Percentiles rank a stretch among this genome's conserved stretches.
Evolutionary conservation across 441 rosid species (phyloP).

Genomic region (Brassica balearica): DNA sequence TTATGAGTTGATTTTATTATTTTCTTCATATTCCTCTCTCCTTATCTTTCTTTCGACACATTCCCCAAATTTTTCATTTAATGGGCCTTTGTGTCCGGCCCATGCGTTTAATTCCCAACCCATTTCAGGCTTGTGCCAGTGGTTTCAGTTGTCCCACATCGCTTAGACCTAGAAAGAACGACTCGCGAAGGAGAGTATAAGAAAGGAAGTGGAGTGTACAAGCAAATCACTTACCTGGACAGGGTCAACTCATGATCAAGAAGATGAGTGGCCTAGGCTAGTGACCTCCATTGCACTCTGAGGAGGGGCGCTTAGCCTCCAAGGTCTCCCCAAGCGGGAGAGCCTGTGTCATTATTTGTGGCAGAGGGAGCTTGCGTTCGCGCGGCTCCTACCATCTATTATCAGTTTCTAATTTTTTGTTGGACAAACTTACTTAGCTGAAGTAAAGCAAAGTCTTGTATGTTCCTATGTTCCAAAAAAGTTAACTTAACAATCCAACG

Average conservation of each 20-base stretch:
- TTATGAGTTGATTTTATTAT: not conserved
- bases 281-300: conserved; percentile 36
- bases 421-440: too few species aligned
- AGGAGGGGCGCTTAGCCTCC: conserved; percentile 29
- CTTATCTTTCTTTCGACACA: not conserved
- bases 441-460: not conserved
- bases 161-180: too few species aligned
- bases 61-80: too few species aligned
- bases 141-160: conserved; percentile 14
- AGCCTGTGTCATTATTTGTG: conserved; percentile 64
- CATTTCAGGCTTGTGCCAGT: too few species aligned
- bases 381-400: conserved; percentile 54
- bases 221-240: conserved; percentile 38
- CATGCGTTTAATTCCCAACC: too few species aligned
- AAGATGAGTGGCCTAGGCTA: conserved; percentile 42
- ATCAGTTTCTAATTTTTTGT: not conserved
- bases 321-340: conserved; percentile 43
- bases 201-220: not conserved
- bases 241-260: conserved; percentile 37
- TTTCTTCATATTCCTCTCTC: not conserved
- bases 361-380: conserved; percentile 68
- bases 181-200: conserved; percentile 2
- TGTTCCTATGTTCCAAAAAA: too few species aligned
- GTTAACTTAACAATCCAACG: too few species aligned
- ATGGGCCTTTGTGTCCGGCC: too few species aligned